phyloP scores from a whole-genome alignment of 306 rosid genomes.

The Cicer cuneatum region DNA sequence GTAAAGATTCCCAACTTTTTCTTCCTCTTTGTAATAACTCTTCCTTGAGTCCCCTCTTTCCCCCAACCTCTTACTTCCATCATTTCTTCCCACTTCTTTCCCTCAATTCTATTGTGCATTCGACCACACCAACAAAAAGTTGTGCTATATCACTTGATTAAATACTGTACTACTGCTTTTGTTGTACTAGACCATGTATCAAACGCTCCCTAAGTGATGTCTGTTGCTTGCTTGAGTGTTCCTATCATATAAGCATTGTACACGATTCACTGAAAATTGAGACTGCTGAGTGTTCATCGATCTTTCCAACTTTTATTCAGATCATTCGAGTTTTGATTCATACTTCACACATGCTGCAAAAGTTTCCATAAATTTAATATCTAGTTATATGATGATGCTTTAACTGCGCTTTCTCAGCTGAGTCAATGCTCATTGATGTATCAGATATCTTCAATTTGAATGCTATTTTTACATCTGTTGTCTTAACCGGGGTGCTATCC shows the following conservation, averaged over 20 bases:
- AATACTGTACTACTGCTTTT: background rate
- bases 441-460: background rate
- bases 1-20: background rate
- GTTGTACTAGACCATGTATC: background rate
- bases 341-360: background rate
- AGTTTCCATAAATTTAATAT: background rate
- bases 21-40: background rate
- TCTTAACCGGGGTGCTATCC: slow-evolving; percentile 5
- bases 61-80: background rate
- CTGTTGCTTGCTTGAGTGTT: slow-evolving; percentile 6
- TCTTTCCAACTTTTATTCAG: slow-evolving; percentile 10
- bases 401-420: slow-evolving; percentile 1
- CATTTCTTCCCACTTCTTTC: background rate
- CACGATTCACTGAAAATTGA: background rate
- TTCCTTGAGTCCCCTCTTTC: background rate
- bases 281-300: background rate
- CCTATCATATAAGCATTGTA: background rate
- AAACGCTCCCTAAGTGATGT: background rate
- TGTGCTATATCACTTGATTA: background rate
- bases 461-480: slow-evolving; percentile 18
- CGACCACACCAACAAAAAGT: background rate
- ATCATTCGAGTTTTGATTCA: slow-evolving; percentile 6
- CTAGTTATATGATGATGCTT: background rate
- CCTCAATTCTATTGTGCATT: background rate
- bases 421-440: background rate